Percentiles rank a stretch among this genome's conserved stretches.
phyloP scores from a whole-genome alignment of 1,284 basidiomycete genomes.

The Athelia psychrophila region DNA sequence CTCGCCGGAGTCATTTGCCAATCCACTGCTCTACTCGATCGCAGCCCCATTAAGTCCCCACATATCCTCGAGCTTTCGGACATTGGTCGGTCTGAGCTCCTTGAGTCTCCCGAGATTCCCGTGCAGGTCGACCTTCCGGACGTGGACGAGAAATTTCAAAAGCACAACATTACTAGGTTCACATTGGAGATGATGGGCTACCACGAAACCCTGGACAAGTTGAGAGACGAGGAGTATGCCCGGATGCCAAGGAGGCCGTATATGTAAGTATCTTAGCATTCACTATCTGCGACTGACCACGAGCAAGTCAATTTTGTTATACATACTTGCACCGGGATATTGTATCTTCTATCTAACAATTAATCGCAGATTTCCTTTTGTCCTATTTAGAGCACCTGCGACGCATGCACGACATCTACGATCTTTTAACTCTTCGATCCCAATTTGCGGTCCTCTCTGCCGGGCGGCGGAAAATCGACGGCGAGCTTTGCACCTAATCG shows the following conservation, averaged over 20 bases:
- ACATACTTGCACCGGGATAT: too few relatives aligned
- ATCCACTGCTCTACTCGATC: background rate
- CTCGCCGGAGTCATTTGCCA: background rate
- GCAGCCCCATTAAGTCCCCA: slow-evolving; percentile 33
- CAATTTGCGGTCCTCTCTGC: too few relatives aligned
- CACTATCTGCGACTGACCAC: too few relatives aligned
- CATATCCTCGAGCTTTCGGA: slow-evolving; percentile 41
- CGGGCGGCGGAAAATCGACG: too few relatives aligned
- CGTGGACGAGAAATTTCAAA: slow-evolving; percentile 41
- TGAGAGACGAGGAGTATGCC: slow-evolving; percentile 17
- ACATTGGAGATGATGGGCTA: slow-evolving; percentile 8
- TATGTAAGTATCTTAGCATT: too few relatives aligned
- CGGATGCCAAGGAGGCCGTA: slow-evolving; percentile 15
- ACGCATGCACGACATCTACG: too few relatives aligned
- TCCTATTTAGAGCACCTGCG: too few relatives aligned
- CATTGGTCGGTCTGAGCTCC: slow-evolving; percentile 30
- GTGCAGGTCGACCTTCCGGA: slow-evolving; percentile 32
- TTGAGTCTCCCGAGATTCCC: slow-evolving; percentile 30
- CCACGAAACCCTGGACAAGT: slow-evolving; percentile 19
- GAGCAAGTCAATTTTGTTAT: too few relatives aligned
- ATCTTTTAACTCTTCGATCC: too few relatives aligned
- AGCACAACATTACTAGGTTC: slow-evolving; percentile 25
- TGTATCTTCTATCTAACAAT: too few relatives aligned
- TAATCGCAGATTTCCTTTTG: too few relatives aligned
- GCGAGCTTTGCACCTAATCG: too few relatives aligned